phyloP scores from a whole-genome alignment of 192 early-diverging fungal genomes.

The Umbelopsis sp. region DNA sequence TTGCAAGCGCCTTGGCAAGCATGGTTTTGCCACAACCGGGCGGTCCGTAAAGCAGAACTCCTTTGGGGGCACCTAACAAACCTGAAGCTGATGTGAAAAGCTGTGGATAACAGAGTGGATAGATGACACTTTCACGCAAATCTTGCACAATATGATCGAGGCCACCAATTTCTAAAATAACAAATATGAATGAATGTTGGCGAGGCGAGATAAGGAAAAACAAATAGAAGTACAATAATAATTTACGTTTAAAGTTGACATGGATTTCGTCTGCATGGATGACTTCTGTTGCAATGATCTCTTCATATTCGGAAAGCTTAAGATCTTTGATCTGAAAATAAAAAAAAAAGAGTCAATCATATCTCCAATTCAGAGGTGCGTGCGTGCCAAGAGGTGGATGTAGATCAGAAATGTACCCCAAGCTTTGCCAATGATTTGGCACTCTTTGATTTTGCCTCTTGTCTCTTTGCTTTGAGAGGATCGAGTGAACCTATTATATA shows the following conservation, averaged over 20 bases:
- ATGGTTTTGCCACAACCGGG: constrained; percentile 98
- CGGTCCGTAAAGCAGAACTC: constrained; percentile 93
- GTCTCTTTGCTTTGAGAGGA: constrained; percentile 67
- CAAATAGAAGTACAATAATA: background rate
- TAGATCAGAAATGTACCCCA: constrained; percentile 50
- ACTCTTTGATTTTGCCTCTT: constrained; percentile 78
- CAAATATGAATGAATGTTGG: background rate
- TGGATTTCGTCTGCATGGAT: constrained; percentile 90
- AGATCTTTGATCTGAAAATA: constrained; percentile 56
- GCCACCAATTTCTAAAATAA: constrained; percentile 79
- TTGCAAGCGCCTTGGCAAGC: constrained; percentile 96
- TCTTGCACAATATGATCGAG: constrained; percentile 90
- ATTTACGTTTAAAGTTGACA: constrained; percentile 78
- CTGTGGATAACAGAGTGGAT: constrained; percentile 91
- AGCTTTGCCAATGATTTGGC: constrained; percentile 66
- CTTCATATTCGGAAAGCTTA: constrained; percentile 90
- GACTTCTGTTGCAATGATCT: constrained; percentile 92
- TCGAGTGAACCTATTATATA: constrained; percentile 78
- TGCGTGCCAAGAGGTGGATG: background rate
- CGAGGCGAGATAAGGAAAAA: constrained; percentile 10
- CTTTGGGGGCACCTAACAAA: constrained; percentile 90
- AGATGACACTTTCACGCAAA: constrained; percentile 94
- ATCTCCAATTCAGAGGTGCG: background rate
- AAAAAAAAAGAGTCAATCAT: background rate
- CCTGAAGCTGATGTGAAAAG: constrained; percentile 85